Base-by-base conservation (phyloP, 441 rosid genomes). In the Erodium trifolium region DNA sequence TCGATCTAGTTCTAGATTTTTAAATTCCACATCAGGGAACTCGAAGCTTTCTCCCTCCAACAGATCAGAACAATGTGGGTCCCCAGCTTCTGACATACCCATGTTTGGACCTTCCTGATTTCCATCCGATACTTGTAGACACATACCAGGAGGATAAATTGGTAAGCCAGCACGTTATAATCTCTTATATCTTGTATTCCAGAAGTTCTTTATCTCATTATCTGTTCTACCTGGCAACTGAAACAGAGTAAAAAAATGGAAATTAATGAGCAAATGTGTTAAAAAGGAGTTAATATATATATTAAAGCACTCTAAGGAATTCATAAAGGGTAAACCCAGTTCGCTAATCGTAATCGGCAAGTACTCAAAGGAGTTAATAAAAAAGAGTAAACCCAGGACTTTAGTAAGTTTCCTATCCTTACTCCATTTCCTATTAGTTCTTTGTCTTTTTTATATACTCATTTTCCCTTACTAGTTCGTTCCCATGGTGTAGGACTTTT, bases 191-290 rank as follows among this genome's bases (percentile, higher is more conserved):
- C 78, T 76, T 7, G 75, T 76, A 45, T 76, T 76, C 78, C 78
- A 75, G 71, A 67, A 75, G 68, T 75, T 75, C 68, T 75, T 75
- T 67, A 75, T 75, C 68, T 75, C 78, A 68, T 75, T 75, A 67
- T 75, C 78, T 5, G 78, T 75, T 17, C 78, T 74, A 31, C 78
- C 78, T 0, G 78, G 78, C 39, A 75, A 51, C 78, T 75, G 74
- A 65, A 67, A 68, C 1, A 27, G 34, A 27, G 31, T n/a, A n/a
- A 37, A 1, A 37, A 37, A 37, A 37, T 7, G 35, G 51, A 45
- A 45, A 45, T 45, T 45, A 59, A 16, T 19, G 2, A 17, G 62
- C 27, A 23, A 23, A 23, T 23, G n/a, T 12, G 23, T 23, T 23
- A 23, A 23, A 23, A 23, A 23, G 27, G 27, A 23, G 27, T 23